phyloP scores from a whole-genome alignment of 129 eudicot species.

The Cynara cardunculus region DNA sequence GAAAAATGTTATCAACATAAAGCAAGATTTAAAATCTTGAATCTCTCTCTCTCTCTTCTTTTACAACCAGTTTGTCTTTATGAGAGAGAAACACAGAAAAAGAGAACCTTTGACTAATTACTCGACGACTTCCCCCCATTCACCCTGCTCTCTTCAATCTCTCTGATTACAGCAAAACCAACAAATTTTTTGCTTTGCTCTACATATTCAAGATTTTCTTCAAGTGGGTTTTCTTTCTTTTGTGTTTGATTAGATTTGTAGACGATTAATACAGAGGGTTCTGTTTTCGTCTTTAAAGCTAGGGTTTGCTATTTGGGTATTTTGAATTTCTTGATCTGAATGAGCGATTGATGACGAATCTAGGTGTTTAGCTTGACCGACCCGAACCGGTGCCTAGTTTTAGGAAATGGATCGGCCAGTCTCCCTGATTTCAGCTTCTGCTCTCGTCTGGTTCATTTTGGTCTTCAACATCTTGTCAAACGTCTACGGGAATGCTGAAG shows the following conservation, averaged over 20 bases:
- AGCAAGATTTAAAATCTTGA: not conserved
- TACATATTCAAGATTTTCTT: not conserved
- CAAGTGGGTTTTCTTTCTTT: slow-evolving; percentile 18
- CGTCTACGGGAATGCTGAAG: slow-evolving; percentile 56
- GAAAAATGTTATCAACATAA: too few relatives aligned
- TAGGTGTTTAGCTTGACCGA: slow-evolving; percentile 27
- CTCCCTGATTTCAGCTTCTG: slow-evolving; percentile 33
- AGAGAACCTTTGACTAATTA: slow-evolving; percentile 47
- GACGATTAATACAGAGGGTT: not conserved
- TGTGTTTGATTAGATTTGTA: slow-evolving; percentile 8
- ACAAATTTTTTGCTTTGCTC: slow-evolving; percentile 1
- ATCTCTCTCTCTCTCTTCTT: slow-evolving; percentile 16
- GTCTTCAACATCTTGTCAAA: slow-evolving; percentile 29
- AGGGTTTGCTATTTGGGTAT: slow-evolving; percentile 31
- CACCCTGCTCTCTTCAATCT: not conserved
- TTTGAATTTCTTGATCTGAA: slow-evolving; percentile 28
- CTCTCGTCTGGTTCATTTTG: slow-evolving; percentile 44
- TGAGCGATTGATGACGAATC: slow-evolving; percentile 32
- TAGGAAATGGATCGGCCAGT: slow-evolving; percentile 48
- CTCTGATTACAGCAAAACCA: slow-evolving; percentile 22
- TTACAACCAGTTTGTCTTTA: slow-evolving; percentile 31
- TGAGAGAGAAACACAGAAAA: slow-evolving; percentile 42
- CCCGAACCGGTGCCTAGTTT: slow-evolving; percentile 21
- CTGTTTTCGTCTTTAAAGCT: not conserved
- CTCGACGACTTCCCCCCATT: slow-evolving; percentile 20